Evolutionary conservation across 2,329 filamentous ascomycete species (phyloP), one percentile per base, ranked within the genome.

Genomic region (Alternaria hordeiaustralica): DNA sequence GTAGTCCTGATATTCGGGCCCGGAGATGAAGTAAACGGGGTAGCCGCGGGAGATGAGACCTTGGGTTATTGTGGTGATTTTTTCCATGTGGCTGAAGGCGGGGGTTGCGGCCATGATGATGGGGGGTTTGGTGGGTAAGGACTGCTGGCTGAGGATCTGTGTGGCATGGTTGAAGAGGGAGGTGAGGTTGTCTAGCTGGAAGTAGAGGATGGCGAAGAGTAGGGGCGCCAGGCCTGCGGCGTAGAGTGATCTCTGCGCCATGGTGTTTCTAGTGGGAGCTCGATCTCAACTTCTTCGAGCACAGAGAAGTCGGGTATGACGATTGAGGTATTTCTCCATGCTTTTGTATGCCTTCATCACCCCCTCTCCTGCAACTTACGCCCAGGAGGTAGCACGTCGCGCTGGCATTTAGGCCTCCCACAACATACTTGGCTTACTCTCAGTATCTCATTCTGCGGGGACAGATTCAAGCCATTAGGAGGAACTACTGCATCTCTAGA

Each of bases 21-120:
- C 79, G 10, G 78, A 76, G 28, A 85, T 75, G 64, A 84, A 82
- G 5, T 78, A 81, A 3, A 83, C 71, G 9, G 79, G 71, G 58
- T 82, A 84, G 15, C 82, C 83, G 12, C 77, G 73, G 13, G 68
- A 64, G 18, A 81, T 65, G 15, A 84, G 73, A 21, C 82, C 72
- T n/a, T 70, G 69, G 2, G 79, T 77, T 13, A 84, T 75, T 25
- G 69, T 60, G 9, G 68, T 60, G 44, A 71, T 50, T n/a, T 68
- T 72, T 46, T 70, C 69, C 20, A 74, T 63, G 55, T 75, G 71
- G 41, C 68, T 66, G 47, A 68, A 72, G 47, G 58, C 61, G 4
- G 67, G 62, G 15, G 65, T 55, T 12, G 65, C 58, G n/a, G 63
- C 67, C 54, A 73, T 68, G 41, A 73, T 49, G 18, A 74, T 66